Evolutionary conservation across 2,329 filamentous ascomycete genomes (phyloP).

Genomic region (Botryotinia globosa): DNA sequence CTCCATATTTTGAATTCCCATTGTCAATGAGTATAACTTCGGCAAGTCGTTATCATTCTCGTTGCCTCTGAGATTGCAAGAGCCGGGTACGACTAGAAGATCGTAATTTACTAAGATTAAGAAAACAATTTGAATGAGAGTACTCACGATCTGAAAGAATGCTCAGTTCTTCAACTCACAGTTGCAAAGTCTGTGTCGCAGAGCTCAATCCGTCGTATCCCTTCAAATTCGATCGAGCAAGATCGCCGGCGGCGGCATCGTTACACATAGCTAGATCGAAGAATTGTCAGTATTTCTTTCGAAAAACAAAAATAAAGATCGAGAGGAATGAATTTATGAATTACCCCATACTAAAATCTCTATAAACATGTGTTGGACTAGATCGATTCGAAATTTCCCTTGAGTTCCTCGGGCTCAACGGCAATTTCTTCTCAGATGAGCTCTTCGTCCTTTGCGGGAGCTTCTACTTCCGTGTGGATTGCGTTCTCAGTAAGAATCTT

Average conservation of each 20-base stretch:
- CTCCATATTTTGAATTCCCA: too few relatives aligned
- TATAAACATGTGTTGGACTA: accelerated
- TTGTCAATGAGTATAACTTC: too few relatives aligned
- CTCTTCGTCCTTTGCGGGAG: too few relatives aligned
- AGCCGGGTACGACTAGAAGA: neutral
- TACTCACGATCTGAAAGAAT: neutral
- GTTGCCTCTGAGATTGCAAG: too few relatives aligned
- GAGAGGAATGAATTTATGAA: too few relatives aligned
- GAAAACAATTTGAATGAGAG: neutral
- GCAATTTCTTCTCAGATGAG: too few relatives aligned
- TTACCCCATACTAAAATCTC: too few relatives aligned
- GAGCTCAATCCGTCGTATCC: neutral
- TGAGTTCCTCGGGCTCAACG: too few relatives aligned
- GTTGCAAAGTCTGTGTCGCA: neutral
- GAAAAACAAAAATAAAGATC: neutral
- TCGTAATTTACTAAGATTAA: neutral
- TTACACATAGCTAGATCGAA: neutral
- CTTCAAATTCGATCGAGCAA: neutral
- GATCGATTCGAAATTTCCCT: too few relatives aligned
- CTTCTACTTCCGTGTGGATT: too few relatives aligned
- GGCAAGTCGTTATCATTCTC: too few relatives aligned
- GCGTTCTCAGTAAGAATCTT: too few relatives aligned
- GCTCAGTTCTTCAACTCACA: neutral
- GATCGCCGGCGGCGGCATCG: neutral
- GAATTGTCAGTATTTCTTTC: neutral